Base-by-base conservation (phyloP, 768 basidiomycete genomes). In the Coprinopsis cinerea region DNA sequence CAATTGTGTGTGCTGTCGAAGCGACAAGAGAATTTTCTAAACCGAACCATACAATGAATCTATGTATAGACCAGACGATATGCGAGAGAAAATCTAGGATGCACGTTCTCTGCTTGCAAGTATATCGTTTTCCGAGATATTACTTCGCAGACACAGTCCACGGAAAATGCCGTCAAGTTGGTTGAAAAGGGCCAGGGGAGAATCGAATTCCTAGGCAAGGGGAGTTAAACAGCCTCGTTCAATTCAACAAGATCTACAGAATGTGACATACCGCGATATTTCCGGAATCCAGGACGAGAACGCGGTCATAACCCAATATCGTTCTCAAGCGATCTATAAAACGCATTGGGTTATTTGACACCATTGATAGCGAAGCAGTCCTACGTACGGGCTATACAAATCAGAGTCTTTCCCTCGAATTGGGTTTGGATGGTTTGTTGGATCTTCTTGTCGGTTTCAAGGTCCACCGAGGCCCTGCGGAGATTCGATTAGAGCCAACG, bases 381-480 rank as follows among this genome's bases (percentile, higher is more conserved):
- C 9, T 10, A 73, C 82, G 62, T 57, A 85, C 82, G 87, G 43
- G 85, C 85, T 55, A 90, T 90, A 61, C 84, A 88, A 20, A 91
- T 65, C 15, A 90, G 70, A 0, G 90, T 91, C 46, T 82, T 78
- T 56, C 84, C 79, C 37, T 66, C 70, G 69, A 92, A 92, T 62
- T 83, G 78, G 4, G 67, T 74, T 5, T 83, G 74, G 44, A 94
- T 92, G 2, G 90, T 92, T 34, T 77, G 68, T 57, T 93, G 90
- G 48, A 94, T 90, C 64, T 83, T 85, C 53, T 78, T 69, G 63
- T 92, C 90, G 0, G 88, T 92, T 61, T 85, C 86, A 44, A 82
- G 72, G 57, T 88, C 85, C 11, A 89, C 85, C 4, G 83, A 85
- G 10, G 85, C 85, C 68, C 60, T 64, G 32, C 45, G 53, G 46